Evolutionary conservation across 129 eudicot genomes (phyloP).

Genomic region (Erigeron canadensis): DNA sequence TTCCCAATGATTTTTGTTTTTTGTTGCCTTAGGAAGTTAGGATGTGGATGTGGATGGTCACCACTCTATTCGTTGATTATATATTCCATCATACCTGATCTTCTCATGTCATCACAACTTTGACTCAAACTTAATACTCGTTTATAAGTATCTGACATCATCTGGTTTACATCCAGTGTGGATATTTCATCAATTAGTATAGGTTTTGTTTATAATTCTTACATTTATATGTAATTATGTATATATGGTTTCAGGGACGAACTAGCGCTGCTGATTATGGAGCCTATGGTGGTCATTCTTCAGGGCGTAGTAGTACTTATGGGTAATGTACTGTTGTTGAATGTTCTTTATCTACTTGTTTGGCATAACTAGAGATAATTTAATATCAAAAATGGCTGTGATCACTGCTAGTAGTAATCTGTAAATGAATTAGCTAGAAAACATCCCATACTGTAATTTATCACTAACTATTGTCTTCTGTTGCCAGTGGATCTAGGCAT

Average conservation of each 20-base stretch:
- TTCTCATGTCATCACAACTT: not conserved
- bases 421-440: not conserved
- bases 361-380: not conserved
- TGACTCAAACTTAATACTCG: not conserved
- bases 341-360: not conserved
- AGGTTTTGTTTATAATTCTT: not conserved
- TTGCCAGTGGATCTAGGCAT: slow-evolving; percentile 13
- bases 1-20: too few species aligned
- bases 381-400: not conserved
- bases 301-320: slow-evolving; percentile 66
- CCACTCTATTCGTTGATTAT: not conserved
- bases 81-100: not conserved
- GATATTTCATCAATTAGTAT: not conserved
- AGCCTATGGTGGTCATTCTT: slow-evolving; percentile 55
- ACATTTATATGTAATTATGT: not conserved
- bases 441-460: not conserved
- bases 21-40: not conserved
- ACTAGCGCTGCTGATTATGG: slow-evolving; percentile 50
- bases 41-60: slow-evolving; percentile 11
- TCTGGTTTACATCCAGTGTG: not conserved
- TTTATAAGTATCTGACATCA: not conserved
- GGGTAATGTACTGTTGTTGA: slow-evolving; percentile 45
- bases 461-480: slow-evolving; percentile 1
- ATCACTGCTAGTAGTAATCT: not conserved
- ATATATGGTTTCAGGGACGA: slow-evolving; percentile 43